Evolutionary conservation across 2,329 filamentous ascomycete genomes (phyloP).

Genomic region (Plenodomus biglobosus): DNA sequence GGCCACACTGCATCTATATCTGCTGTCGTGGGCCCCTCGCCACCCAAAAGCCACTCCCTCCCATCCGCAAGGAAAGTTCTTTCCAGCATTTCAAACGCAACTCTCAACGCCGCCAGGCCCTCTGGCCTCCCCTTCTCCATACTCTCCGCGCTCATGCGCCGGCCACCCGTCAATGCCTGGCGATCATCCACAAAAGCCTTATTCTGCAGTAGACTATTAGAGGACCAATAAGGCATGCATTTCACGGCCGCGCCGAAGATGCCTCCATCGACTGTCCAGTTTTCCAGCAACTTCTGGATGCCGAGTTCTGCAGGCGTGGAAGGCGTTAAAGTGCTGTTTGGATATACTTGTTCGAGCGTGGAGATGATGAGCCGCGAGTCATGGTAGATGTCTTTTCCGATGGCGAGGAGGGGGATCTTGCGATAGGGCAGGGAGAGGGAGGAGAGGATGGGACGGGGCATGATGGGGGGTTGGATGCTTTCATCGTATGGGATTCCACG

Average conservation of each 20-base stretch:
- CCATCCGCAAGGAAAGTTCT: conserved; percentile 64
- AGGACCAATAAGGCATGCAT: conserved; percentile 60
- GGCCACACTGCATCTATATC: conserved; percentile 72
- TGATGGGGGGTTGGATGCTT: conserved; percentile 61
- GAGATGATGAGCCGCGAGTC: conserved; percentile 38
- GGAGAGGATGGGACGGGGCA: conserved; percentile 35
- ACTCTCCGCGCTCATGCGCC: conserved; percentile 44
- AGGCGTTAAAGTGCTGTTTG: conserved; percentile 14
- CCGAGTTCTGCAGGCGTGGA: conserved; percentile 45
- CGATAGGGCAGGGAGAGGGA: conserved; percentile 43
- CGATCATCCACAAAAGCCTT: conserved; percentile 63
- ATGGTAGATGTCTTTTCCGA: conserved; percentile 38
- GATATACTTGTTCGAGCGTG: conserved; percentile 29
- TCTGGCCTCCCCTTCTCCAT: conserved; percentile 54
- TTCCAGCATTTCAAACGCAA: conserved; percentile 62
- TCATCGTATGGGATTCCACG: conserved; percentile 66
- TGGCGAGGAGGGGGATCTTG: conserved; percentile 37
- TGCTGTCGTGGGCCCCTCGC: conserved; percentile 57
- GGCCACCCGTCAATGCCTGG: conserved; percentile 48
- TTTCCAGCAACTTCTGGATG: conserved; percentile 59
- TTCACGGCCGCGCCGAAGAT: conserved; percentile 58
- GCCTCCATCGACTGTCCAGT: conserved; percentile 58
- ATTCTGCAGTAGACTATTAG: conserved; percentile 58
- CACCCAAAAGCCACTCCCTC: conserved; percentile 64
- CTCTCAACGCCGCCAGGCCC: conserved; percentile 57